These are phyloP conservation scores for Fragaria vesca DNA, from an alignment of 306 rosid genomes.

Conservation along the genomic window DNA sequence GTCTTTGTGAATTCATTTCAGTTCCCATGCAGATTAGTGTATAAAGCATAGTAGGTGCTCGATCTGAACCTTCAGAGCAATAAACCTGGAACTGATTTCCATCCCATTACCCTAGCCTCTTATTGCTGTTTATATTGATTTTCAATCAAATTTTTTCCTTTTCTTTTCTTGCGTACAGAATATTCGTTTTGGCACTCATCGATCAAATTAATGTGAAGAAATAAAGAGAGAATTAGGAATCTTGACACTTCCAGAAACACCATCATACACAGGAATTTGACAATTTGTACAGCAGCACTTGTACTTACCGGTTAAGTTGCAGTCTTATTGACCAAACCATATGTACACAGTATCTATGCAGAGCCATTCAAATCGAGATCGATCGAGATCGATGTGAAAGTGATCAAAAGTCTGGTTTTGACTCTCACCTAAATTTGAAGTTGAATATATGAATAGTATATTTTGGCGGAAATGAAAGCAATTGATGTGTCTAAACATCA, in stretches of 20 bases:
- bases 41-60: conserved; percentile 1
- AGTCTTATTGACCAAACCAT: background rate
- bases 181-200: background rate
- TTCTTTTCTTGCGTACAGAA: background rate
- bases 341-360: background rate
- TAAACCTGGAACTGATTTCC: background rate
- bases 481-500: background rate
- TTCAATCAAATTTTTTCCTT: background rate
- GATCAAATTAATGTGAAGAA: background rate
- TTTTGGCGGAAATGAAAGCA: background rate
- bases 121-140: background rate
- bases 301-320: background rate
- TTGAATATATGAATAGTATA: background rate
- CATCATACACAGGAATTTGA: background rate
- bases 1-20: background rate
- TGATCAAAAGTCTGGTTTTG: background rate
- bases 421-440: background rate
- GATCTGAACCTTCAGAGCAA: background rate
- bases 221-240: background rate
- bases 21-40: conserved; percentile 1
- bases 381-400: too few relatives aligned
- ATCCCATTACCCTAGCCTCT: background rate
- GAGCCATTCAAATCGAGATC: background rate
- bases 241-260: background rate
- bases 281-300: background rate